phyloP scores from a whole-genome alignment of 257 asterid species.

The Prunella vulgaris region DNA sequence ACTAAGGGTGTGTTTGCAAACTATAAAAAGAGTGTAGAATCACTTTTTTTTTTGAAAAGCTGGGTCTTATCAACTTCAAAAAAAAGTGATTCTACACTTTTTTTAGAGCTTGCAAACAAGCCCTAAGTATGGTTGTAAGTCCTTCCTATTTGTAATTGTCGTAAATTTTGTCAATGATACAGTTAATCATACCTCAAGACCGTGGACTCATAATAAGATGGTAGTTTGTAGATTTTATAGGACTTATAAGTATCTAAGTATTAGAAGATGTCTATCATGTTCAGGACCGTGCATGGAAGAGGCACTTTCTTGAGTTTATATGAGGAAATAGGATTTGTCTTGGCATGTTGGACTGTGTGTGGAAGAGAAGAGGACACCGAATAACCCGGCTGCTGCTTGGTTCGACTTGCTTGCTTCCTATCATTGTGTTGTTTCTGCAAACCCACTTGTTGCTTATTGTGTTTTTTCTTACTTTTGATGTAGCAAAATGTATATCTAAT shows the following conservation, averaged over 20 bases:
- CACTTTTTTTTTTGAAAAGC: no score
- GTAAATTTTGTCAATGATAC: conserved; percentile 2
- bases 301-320: not conserved
- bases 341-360: not conserved
- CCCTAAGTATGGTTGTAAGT: not conserved
- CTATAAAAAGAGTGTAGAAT: no score
- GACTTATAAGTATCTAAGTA: not conserved
- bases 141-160: not conserved
- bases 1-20: no score
- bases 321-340: not conserved
- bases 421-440: not conserved
- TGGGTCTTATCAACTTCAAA: no score
- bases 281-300: not conserved
- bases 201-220: not conserved
- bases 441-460: not conserved
- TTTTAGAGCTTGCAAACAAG: no score
- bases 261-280: not conserved
- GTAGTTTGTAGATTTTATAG: not conserved
- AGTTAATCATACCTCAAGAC: not conserved
- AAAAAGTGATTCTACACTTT: no score
- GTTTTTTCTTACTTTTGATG: not conserved
- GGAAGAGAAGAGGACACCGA: not conserved
- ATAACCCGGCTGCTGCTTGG: not conserved
- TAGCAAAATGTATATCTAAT: not conserved
- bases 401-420: not conserved